Evolutionary conservation across 139 green algal genomes (phyloP).

Genomic region (Picochlorum sp.): DNA sequence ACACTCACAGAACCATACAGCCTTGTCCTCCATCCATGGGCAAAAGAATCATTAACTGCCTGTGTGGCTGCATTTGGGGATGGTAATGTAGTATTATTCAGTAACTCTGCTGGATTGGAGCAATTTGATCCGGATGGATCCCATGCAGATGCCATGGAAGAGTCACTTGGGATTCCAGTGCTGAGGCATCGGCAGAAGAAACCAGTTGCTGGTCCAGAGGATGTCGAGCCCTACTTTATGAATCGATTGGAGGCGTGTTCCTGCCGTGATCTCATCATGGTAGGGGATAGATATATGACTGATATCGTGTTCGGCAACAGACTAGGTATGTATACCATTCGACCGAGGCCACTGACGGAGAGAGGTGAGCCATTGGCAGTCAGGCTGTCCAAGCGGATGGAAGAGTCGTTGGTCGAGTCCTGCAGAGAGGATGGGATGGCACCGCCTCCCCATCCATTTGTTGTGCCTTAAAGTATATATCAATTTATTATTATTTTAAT

Average conservation of each 20-base stretch:
- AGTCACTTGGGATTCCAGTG: constrained; percentile 63
- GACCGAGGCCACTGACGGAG: constrained; percentile 54
- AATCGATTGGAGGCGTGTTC: constrained; percentile 37
- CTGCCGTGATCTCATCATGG: constrained; percentile 49
- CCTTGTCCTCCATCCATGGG: constrained; percentile 34
- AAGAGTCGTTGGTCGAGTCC: constrained; percentile 43
- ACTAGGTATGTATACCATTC: constrained; percentile 76
- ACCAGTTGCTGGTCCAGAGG: constrained; percentile 52
- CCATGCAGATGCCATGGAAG: constrained; percentile 69
- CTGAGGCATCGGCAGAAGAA: constrained; percentile 82
- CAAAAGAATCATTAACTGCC: constrained; percentile 25
- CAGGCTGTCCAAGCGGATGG: constrained; percentile 39
- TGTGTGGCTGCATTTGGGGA: constrained; percentile 52
- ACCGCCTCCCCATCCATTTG: constrained; percentile 28
- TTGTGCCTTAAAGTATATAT: too few species aligned
- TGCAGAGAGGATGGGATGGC: constrained; percentile 39
- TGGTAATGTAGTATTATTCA: constrained; percentile 64
- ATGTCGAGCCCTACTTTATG: constrained; percentile 61
- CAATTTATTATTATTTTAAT: too few species aligned
- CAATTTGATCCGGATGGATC: constrained; percentile 82
- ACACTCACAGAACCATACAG: constrained; percentile 79
- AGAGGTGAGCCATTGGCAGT: constrained; percentile 59
- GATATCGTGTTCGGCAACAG: constrained; percentile 84
- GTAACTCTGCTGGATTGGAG: constrained; percentile 83
- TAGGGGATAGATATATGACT: constrained; percentile 85